Evolutionary conservation across 345 rosid species (phyloP), one percentile per base, ranked within the genome.

Genomic region (Eucalyptus marginata): DNA sequence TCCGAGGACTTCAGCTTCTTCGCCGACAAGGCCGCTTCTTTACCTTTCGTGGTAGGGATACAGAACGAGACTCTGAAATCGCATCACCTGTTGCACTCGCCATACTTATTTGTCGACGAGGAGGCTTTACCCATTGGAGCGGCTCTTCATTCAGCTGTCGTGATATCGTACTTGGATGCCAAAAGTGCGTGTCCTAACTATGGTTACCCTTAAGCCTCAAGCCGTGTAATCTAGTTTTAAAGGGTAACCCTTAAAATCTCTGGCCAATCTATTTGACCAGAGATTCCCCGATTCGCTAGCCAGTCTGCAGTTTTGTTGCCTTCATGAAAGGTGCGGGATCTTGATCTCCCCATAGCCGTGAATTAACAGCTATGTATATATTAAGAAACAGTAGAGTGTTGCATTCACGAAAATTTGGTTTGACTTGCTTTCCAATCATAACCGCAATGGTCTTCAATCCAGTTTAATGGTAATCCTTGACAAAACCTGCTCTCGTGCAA

Each of bases 1-100:
- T 47, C 49, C 1, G 96, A 95, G 86, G 98, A 95, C 90, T 95
- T 95, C 90, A 95, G 97, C 88, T 94, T 92, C 94, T 96, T 36
- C 90, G 92, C 98, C 6, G 88, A 93, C 90, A 95, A 89, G 93
- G 92, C 94, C 11, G 92, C 95, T 10, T 94, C 96, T 27, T 92
- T 94, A 2, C 92, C 93, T 7, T 96, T 93, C 51, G 93, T 91
- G 80, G 87, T 96, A 3, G 97, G 95, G 62, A 92, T 88, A 50
- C 93, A 89, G 90, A 94, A 96, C 62, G 94, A 94, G 91, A 94
- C 94, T 4, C 51, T 92, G 79, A 92, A 92, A 17, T 92, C 96
- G 13, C 92, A 95, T 91, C 54, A 85, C n/a, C 89, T 93, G n/a
- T 84, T 96, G 89, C 98, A 96, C 88, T 95, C 97, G 1, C 96